These are phyloP conservation scores for Mimosa bimucronata DNA, from an alignment of 306 rosid species.

Conservation along the genomic window DNA sequence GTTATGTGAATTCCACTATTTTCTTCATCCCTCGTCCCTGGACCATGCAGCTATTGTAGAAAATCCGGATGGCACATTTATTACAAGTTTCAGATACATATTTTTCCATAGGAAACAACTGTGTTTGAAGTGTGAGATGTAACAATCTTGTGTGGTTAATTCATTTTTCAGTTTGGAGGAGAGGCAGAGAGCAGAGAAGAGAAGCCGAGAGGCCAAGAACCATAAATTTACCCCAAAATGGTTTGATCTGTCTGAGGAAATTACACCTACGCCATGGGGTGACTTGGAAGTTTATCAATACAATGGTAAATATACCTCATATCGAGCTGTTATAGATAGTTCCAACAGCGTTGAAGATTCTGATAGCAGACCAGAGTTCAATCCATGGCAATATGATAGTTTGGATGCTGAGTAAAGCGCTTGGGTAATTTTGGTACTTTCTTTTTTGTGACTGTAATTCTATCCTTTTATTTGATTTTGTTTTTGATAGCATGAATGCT, in stretches of 20 bases:
- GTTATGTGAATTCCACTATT: background rate
- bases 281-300: constrained; percentile 74
- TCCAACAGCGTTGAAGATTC: constrained; percentile 48
- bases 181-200: constrained; percentile 82
- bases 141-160: constrained; percentile 29
- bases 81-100: background rate
- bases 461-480: background rate
- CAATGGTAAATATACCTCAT: constrained; percentile 66
- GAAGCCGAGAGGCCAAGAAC: constrained; percentile 57
- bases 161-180: constrained; percentile 68
- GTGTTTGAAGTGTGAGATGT: background rate
- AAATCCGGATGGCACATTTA: background rate
- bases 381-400: constrained; percentile 69
- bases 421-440: background rate
- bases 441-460: background rate
- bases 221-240: constrained; percentile 69
- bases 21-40: background rate
- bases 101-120: background rate
- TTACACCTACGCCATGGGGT: constrained; percentile 78
- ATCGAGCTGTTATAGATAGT: constrained; percentile 59
- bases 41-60: background rate
- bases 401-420: constrained; percentile 1
- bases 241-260: constrained; percentile 73
- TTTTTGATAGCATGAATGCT: background rate
- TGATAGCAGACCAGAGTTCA: constrained; percentile 57